Evolutionary conservation across 768 basidiomycete genomes (phyloP).

Genomic region (Boletus rex-veris): DNA sequence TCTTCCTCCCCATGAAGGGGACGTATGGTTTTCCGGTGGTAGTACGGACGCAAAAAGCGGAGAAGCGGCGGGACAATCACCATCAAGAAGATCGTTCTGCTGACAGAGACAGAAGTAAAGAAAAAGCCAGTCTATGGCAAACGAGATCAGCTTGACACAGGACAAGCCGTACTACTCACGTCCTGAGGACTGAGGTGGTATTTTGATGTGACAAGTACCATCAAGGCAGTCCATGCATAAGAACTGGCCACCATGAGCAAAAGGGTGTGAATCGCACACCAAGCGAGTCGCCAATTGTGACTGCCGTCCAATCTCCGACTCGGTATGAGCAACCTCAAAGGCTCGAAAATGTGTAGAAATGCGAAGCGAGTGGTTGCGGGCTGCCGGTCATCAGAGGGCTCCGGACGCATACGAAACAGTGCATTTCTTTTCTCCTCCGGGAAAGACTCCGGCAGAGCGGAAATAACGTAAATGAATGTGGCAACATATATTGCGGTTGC

Average conservation of each 20-base stretch:
- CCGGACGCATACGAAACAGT: conserved; percentile 7
- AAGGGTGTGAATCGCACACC: conserved; percentile 28
- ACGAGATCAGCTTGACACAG: neutral
- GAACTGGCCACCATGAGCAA: conserved; percentile 14
- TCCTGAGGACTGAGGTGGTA: conserved; percentile 27
- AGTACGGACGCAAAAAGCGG: conserved; percentile 27
- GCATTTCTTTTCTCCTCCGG: conserved; percentile 21
- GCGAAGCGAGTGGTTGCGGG: neutral
- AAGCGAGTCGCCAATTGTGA: conserved; percentile 29
- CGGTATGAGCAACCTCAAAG: conserved; percentile 25
- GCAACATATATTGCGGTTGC: conserved; percentile 11
- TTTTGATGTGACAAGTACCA: conserved; percentile 26
- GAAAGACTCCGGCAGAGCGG: conserved; percentile 32
- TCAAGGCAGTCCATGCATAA: conserved; percentile 15
- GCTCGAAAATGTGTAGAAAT: conserved; percentile 17
- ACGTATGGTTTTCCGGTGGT: conserved; percentile 1
- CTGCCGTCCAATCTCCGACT: conserved; percentile 11
- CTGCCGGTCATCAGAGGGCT: neutral
- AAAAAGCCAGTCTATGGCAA: conserved; percentile 26
- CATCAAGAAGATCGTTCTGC: conserved; percentile 17
- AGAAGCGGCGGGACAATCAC: conserved; percentile 22
- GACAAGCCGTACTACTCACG: conserved; percentile 7
- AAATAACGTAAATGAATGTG: conserved; percentile 21
- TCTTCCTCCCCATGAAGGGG: neutral
- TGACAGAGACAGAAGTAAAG: conserved; percentile 17